Base-by-base conservation (phyloP, 176 grass and related monocot species). In the Paspalum notatum region DNA sequence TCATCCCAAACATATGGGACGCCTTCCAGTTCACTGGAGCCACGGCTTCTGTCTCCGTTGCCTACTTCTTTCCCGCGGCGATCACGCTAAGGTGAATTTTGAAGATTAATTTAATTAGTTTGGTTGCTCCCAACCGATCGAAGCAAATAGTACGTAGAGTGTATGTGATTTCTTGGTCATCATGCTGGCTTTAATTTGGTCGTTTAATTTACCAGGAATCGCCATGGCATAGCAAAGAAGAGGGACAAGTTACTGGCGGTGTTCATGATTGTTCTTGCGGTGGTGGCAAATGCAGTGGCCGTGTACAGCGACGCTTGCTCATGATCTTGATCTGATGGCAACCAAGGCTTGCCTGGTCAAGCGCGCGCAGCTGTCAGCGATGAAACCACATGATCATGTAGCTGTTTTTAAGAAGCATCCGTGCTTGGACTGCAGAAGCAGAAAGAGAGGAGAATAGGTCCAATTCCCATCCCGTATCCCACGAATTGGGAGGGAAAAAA, bases 21-120 rank as follows among this genome's bases (percentile, higher is more conserved):
- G 95, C 90, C n/a, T 98, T 98, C 81, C 95, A 95, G 75, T 92
- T 98, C 79, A 98, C 95, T 1, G 95, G 95, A 26, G 90, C 92
- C 5, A 93, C 95, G 13, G 90, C 92, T 18, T 93, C 95, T 5
- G 92, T 94, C 76, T 91, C 88, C 68, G 90, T 98, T 66, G 92
- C 85, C 61, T 98, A 93, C 78, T 91, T 94, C 55, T 94, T 98
- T 27, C 92, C 95, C 2, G 95, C 90, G 2, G 88, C 84, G 5
- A 92, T 98, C 69, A 82, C 82, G 55, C 88, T 98, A 21, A 98
- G 88, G 95, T 92, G 65, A 87, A 9, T 32, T 40, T 41, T 14
- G 5, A 7, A 32, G 1, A 32, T 32, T 32, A 32, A 32, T 32
- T 32, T 32, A 1, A 32, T 32, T 32, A 1, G 3, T 32, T 32